phyloP scores from a whole-genome alignment of 1,284 basidiomycete genomes.

The Cryptococcus sp. region DNA sequence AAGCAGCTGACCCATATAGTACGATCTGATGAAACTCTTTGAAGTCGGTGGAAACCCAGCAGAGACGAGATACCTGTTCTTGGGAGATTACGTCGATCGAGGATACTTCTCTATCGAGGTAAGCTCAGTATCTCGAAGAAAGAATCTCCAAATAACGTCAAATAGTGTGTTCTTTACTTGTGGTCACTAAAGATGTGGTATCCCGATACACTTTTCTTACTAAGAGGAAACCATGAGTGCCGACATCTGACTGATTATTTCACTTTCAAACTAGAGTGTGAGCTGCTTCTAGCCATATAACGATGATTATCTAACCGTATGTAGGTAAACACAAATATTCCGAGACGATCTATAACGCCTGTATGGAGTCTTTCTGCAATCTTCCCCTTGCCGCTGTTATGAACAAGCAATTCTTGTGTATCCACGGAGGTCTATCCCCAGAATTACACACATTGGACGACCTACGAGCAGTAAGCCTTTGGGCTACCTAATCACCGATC shows the following conservation, averaged over 20 bases:
- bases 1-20: slow-evolving; percentile 53
- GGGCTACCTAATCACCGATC: not conserved
- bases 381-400: slow-evolving; percentile 88
- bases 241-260: slow-evolving; percentile 94
- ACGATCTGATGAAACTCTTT: slow-evolving; percentile 96
- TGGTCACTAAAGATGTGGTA: slow-evolving; percentile 93
- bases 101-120: slow-evolving; percentile 94
- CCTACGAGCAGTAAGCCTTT: slow-evolving; percentile 61
- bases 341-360: slow-evolving; percentile 80
- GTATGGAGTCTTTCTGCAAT: slow-evolving; percentile 89
- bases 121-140: not conserved
- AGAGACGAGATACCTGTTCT: slow-evolving; percentile 88
- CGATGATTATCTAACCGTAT: no score
- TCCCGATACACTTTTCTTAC: slow-evolving; percentile 80
- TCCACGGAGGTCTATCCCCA: slow-evolving; percentile 87
- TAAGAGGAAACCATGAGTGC: slow-evolving; percentile 98
- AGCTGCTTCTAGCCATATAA: no score
- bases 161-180: slow-evolving; percentile 81
- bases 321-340: slow-evolving; percentile 93
- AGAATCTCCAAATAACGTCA: slow-evolving; percentile 14
- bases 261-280: slow-evolving; percentile 92
- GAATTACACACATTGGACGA: slow-evolving; percentile 89
- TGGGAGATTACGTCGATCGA: slow-evolving; percentile 97
- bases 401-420: slow-evolving; percentile 97
- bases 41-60: slow-evolving; percentile 91